phyloP scores from a whole-genome alignment of 2,329 filamentous ascomycete species.

The Phoma sp. region DNA sequence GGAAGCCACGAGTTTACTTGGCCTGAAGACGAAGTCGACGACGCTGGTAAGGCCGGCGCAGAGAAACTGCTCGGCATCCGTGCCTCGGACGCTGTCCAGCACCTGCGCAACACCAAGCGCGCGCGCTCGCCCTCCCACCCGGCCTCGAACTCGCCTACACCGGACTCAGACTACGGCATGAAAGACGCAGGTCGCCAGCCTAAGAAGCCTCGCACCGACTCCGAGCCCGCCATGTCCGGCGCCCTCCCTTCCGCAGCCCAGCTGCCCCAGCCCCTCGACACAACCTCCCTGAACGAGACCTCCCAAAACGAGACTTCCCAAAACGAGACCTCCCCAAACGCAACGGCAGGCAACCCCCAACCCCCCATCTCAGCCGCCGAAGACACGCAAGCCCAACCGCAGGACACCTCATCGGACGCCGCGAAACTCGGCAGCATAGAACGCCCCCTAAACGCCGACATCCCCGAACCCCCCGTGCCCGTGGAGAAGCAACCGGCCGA shows the following conservation, averaged over 20 bases:
- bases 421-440: background rate
- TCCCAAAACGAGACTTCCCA: too few species aligned
- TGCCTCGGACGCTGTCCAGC: constrained; percentile 37
- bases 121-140: constrained; percentile 23
- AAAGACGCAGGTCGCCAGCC: constrained; percentile 25
- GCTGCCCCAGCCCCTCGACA: background rate
- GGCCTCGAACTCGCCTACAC: background rate
- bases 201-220: constrained; percentile 35
- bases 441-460: constrained; percentile 3
- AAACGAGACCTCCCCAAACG: too few species aligned
- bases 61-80: constrained; percentile 64
- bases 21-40: constrained; percentile 78
- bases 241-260: constrained; percentile 29
- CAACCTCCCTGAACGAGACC: background rate
- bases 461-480: constrained; percentile 10
- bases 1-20: constrained; percentile 80
- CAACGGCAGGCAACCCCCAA: background rate
- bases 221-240: constrained; percentile 43
- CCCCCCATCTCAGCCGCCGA: background rate
- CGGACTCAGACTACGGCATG: constrained; percentile 1
- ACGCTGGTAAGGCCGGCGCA: constrained; percentile 76
- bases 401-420: background rate
- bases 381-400: background rate
- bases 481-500: constrained; percentile 11
- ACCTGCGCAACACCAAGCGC: constrained; percentile 37